Percentiles rank a stretch among this genome's conserved stretches.
phyloP scores from a whole-genome alignment of 371 early-diverging fungal species.

The Polyrhizophydium stewartii region DNA sequence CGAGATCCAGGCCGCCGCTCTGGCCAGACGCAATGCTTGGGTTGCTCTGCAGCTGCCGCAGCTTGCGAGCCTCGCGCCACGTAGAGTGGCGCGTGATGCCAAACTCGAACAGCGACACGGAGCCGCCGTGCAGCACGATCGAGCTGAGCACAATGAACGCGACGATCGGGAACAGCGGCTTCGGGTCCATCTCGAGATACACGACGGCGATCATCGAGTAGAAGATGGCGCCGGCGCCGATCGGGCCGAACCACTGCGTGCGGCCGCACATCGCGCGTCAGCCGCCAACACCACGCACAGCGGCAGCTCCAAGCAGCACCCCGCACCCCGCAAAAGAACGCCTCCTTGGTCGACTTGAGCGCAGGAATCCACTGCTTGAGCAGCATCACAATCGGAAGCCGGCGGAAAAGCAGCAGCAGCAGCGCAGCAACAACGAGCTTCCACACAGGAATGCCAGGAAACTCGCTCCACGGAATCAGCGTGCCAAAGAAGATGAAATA shows the following conservation, averaged over 20 bases:
- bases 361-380: constrained; percentile 56
- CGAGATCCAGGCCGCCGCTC: too few species aligned
- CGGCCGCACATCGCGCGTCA: not conserved
- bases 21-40: too few species aligned
- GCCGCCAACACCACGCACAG: not conserved
- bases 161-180: constrained; percentile 63
- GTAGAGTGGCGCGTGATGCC: constrained; percentile 10
- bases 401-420: constrained; percentile 72
- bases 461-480: constrained; percentile 73
- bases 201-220: constrained; percentile 52
- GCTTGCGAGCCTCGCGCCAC: not conserved
- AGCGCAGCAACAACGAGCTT: constrained; percentile 63
- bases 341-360: constrained; percentile 11
- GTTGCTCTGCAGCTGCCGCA: too few species aligned
- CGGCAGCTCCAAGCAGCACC: not conserved
- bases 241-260: constrained; percentile 24
- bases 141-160: constrained; percentile 71
- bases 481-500: constrained; percentile 93
- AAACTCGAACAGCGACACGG: constrained; percentile 71
- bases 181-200: constrained; percentile 9
- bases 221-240: constrained; percentile 64
- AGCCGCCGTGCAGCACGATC: constrained; percentile 75
- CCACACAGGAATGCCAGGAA: constrained; percentile 59
- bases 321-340: constrained; percentile 22
- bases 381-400: constrained; percentile 72